These are phyloP conservation scores for Colletotrichum liriopes DNA, from an alignment of 2,329 filamentous ascomycete species.

Conservation along the genomic window DNA sequence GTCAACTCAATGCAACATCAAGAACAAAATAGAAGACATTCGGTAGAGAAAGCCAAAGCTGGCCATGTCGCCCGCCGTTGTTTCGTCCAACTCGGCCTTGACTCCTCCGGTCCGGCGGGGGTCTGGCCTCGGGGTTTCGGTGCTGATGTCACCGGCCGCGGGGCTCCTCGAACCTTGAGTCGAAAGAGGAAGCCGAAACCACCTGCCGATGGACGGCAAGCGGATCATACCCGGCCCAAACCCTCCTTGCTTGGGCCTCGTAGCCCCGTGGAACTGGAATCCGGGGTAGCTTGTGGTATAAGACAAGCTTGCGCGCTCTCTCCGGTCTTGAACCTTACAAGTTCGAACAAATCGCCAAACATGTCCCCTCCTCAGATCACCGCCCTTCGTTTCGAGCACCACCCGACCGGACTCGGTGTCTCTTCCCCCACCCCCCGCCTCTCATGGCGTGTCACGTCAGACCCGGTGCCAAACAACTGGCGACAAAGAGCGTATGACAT, in stretches of 20 bases:
- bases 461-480: conserved; percentile 30
- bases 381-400: conserved; percentile 43
- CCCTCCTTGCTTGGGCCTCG: background rate
- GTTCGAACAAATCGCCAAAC: background rate
- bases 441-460: conserved; percentile 38
- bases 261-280: background rate
- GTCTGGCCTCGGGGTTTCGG: conserved; percentile 25
- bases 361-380: conserved; percentile 27
- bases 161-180: conserved; percentile 16
- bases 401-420: conserved; percentile 42
- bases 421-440: conserved; percentile 38
- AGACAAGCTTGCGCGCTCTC: background rate
- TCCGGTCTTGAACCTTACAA: background rate
- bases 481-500: conserved; percentile 43
- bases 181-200: conserved; percentile 17
- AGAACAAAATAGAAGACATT: too few species aligned
- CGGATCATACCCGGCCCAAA: background rate
- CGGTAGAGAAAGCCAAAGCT: background rate
- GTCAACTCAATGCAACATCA: too few species aligned
- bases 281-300: background rate
- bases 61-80: too few species aligned
- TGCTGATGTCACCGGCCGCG: conserved; percentile 37
- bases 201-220: conserved; percentile 6
- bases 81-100: conserved; percentile 6
- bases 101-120: conserved; percentile 28